phyloP scores from a whole-genome alignment of 2,329 filamentous ascomycete genomes.

The Aaosphaeria pasadenensis region DNA sequence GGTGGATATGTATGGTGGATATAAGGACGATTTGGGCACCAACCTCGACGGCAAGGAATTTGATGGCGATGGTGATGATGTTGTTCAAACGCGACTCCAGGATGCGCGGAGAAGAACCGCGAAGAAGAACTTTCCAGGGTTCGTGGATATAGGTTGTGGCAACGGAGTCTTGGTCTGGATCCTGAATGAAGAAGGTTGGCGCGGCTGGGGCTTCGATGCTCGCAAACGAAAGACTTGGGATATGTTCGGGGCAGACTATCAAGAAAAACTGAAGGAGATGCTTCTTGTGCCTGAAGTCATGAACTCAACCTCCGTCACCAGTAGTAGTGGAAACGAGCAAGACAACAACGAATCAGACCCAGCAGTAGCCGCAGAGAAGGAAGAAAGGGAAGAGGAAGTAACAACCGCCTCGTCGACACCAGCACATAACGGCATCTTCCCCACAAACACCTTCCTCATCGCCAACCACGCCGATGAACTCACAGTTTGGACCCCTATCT shows the following conservation, averaged over 20 bases:
- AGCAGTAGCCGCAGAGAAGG: not conserved
- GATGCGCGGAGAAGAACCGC: not conserved
- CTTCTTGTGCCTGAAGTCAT: slow-evolving; percentile 59
- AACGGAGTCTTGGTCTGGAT: slow-evolving; percentile 89
- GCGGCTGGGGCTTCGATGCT: slow-evolving; percentile 89
- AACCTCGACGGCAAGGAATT: not conserved
- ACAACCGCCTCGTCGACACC: not conserved
- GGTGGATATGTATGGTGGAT: slow-evolving; percentile 69
- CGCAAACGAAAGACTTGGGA: slow-evolving; percentile 81
- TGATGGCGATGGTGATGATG: not conserved
- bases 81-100: not conserved
- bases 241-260: slow-evolving; percentile 58
- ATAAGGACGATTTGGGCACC: not conserved
- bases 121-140: slow-evolving; percentile 67
- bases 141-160: slow-evolving; percentile 93
- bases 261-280: slow-evolving; percentile 54
- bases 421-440: slow-evolving; percentile 63
- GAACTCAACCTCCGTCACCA: slow-evolving; percentile 2
- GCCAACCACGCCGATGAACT: slow-evolving; percentile 97
- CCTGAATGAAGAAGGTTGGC: slow-evolving; percentile 74
- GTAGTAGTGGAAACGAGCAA: not conserved
- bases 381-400: not conserved
- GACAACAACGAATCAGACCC: slow-evolving; percentile 17
- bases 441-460: slow-evolving; percentile 79
- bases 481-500: slow-evolving; percentile 90